A percentile compares a stretch with the other conserved stretches of the same genome.
Conservation (phyloP, 805 yeast genomes). For the Lachancea meyersii region DNA sequence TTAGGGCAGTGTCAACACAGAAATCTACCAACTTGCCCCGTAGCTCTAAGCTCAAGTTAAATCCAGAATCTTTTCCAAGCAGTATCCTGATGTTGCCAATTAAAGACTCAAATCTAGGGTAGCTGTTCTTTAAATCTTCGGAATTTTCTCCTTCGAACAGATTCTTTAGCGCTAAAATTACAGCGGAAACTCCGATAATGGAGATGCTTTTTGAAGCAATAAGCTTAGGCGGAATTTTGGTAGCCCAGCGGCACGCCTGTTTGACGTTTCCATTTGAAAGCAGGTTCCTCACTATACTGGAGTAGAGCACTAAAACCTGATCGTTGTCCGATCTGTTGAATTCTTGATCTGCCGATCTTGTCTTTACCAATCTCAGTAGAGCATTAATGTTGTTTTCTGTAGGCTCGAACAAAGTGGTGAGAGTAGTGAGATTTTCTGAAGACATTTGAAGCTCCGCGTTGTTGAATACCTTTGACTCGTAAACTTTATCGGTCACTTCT, state of each 20-base stretch:
- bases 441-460: slow-evolving; percentile 15
- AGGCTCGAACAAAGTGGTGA: slow-evolving; percentile 29
- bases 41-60: slow-evolving; percentile 22
- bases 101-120: slow-evolving; percentile 26
- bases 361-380: slow-evolving; percentile 16
- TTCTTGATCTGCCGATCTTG: slow-evolving; percentile 11
- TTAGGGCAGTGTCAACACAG: slow-evolving; percentile 16
- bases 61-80: slow-evolving; percentile 32
- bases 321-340: slow-evolving; percentile 12
- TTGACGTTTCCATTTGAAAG: slow-evolving; percentile 1
- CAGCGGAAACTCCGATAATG: slow-evolving; percentile 30
- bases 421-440: slow-evolving; percentile 12
- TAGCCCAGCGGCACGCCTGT: slow-evolving; percentile 4
- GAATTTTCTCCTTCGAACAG: slow-evolving; percentile 16
- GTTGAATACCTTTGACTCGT: slow-evolving; percentile 18
- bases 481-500: slow-evolving; percentile 20
- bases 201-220: slow-evolving; percentile 12
- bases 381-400: slow-evolving; percentile 22
- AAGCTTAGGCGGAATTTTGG: not conserved
- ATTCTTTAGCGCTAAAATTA: slow-evolving; percentile 21
- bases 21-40: slow-evolving; percentile 32
- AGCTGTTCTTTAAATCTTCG: not conserved
- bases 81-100: slow-evolving; percentile 33
- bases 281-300: slow-evolving; percentile 10
- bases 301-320: slow-evolving; percentile 21